Percentiles rank a stretch among this genome's conserved stretches.
Conservation (phyloP, 2,329 filamentous ascomycete genomes). For the Alternaria hordeiaustralica region DNA sequence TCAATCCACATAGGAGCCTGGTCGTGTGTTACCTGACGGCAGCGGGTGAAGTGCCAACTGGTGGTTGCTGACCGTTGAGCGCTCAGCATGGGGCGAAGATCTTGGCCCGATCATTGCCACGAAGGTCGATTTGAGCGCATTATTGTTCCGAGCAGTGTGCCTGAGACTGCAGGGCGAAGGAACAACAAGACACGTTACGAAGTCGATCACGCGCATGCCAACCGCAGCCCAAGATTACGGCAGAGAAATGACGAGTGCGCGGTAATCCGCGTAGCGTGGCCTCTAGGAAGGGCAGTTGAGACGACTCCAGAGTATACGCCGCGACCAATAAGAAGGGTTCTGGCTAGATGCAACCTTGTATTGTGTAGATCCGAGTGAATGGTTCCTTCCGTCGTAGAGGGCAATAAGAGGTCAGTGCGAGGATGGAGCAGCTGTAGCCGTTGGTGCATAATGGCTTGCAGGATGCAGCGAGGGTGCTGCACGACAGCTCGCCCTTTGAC, state of each 20-base stretch:
- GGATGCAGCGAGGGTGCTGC: neutral
- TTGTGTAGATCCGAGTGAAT: conserved; percentile 5
- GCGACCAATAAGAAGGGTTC: neutral
- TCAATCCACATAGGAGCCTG: neutral
- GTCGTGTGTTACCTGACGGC: conserved; percentile 4
- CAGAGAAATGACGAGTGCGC: conserved; percentile 1
- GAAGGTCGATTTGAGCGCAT: conserved; percentile 1
- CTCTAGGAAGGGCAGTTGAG: neutral
- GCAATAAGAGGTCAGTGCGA: conserved; percentile 15
- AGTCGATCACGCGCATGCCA: neutral
- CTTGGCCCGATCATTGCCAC: neutral
- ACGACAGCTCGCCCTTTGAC: conserved; percentile 2
- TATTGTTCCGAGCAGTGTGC: conserved; percentile 1
- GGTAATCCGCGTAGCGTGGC: neutral
- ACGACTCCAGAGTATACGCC: neutral
- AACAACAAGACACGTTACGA: neutral
- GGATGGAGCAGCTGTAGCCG: conserved; percentile 13
- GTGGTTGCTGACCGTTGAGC: conserved; percentile 2
- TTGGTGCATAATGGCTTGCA: conserved; percentile 11
- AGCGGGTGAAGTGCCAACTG: conserved; percentile 4
- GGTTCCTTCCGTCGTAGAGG: conserved; percentile 13
- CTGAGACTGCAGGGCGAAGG: neutral
- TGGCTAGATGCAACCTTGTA: neutral
- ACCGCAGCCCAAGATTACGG: neutral
- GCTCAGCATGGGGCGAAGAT: neutral